phyloP scores from a whole-genome alignment of 441 rosid species.

The Corymbia citriodora region DNA sequence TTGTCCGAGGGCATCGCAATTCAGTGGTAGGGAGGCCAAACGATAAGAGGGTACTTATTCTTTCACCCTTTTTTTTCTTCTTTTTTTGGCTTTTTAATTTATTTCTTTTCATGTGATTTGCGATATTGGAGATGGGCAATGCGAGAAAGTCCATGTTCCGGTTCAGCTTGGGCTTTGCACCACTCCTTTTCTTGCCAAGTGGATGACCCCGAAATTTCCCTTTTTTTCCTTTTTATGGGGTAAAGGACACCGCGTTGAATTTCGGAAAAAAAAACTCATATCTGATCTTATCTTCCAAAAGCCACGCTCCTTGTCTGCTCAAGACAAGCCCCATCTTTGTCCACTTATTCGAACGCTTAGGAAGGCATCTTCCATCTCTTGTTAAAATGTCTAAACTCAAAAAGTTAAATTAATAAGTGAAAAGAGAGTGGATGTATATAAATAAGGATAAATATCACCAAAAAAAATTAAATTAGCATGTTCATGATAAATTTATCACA shows the following conservation, averaged over 20 bases:
- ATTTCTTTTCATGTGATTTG: neutral
- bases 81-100: neutral
- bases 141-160: neutral
- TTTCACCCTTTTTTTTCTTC: neutral
- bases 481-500: too few species aligned
- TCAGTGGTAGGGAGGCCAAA: constrained; percentile 4
- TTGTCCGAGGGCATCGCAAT: neutral
- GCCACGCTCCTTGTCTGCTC: neutral
- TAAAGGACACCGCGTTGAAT: neutral
- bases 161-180: neutral
- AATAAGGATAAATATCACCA: rapidly evolving
- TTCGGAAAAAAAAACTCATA: neutral
- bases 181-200: neutral
- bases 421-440: neutral
- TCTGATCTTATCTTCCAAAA: neutral
- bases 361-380: too few species aligned
- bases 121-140: neutral
- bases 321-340: too few species aligned
- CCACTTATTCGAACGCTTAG: too few species aligned
- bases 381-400: neutral
- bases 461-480: rapidly evolving
- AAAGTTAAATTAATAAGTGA: neutral
- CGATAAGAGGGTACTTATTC: constrained; percentile 23
- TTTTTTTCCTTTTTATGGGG: neutral
- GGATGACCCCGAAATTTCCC: neutral